Base-by-base conservation (phyloP, 1,139 yeast genomes). In the Zygoascus hellenicus region DNA sequence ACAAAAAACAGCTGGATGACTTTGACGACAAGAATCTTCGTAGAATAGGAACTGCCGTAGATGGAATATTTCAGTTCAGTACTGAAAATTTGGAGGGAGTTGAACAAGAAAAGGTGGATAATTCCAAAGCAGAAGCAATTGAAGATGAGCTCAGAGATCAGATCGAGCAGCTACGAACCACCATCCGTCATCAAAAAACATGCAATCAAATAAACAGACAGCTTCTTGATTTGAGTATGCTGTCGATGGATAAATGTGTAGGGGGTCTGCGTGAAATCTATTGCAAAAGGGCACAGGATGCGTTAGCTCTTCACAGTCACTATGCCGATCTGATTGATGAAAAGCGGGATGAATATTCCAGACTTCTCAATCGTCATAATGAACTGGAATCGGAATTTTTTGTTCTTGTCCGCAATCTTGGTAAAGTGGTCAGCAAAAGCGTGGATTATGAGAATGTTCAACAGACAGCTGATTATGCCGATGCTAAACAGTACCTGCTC, bases 231-330 rank as follows among this genome's bases (percentile, higher is more conserved):
- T 42, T 55, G 7, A 53, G 58, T 35, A 51, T 51, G 34, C 50
- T 50, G 16, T 47, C 54, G 3, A 49, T 59, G 36, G 61, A 60
- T 22, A 47, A 51, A 35, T 58, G 61, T 43, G 38, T 62, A 38
- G 36, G 47, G 2, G 51, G 50, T 36, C 53, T 60, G 31, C 54
- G 64, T 10, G 49, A 49, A n/a, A 50, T 56, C 26, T 56, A 58
- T 3, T 54, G 55, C 38, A 49, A 54, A 26, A 47, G 58, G 17
- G 59, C 62, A 2, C 46, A 52, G 35, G 54, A 51, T 28, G 57
- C 60, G 10, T 53, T 62, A n/a, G 48, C 49, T 11, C 48, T 59
- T 10, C 65, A 61, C 46, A 48, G 48, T 17, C 46, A 49, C 22
- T 58, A 59, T 39, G 52, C 58, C 15, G 49, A 37, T n/a, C 35